A percentile compares a stretch with the other conserved stretches of the same genome.
These are phyloP conservation scores for Colletotrichum sp. DNA, from an alignment of 2,329 filamentous ascomycete genomes.

Conservation along the genomic window DNA sequence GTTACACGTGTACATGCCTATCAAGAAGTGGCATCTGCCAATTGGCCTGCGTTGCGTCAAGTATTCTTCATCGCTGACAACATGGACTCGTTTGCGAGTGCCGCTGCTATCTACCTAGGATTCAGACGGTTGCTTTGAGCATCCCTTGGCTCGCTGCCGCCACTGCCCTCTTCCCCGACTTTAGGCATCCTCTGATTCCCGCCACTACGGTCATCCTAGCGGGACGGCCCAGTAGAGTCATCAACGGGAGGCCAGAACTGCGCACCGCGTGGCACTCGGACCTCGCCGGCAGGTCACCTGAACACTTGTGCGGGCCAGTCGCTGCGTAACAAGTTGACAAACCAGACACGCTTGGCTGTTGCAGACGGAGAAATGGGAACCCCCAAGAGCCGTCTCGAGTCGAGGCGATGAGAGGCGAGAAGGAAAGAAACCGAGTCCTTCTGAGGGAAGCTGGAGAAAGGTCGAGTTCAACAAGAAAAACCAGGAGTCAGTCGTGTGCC, in stretches of 20 bases:
- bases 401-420: not conserved
- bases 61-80: not conserved
- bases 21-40: not conserved
- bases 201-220: not conserved
- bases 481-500: not conserved
- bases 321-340: slow-evolving; percentile 19
- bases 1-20: not conserved
- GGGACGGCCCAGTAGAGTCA: not conserved
- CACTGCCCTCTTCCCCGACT: not conserved
- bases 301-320: slow-evolving; percentile 8
- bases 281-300: slow-evolving; percentile 18
- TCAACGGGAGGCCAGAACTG: not conserved
- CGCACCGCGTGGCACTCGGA: slow-evolving; percentile 5
- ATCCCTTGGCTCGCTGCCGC: not conserved
- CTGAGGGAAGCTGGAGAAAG: not conserved
- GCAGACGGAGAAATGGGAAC: not conserved
- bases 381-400: not conserved
- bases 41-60: not conserved
- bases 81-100: not conserved
- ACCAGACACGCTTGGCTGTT: not conserved
- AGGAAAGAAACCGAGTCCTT: not conserved
- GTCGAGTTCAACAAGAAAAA: not conserved
- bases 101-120: not conserved
- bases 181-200: not conserved
- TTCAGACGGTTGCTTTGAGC: not conserved